Evolutionary conservation across 2,329 filamentous ascomycete genomes (phyloP).

Genomic region (Zymoseptoria brevis): DNA sequence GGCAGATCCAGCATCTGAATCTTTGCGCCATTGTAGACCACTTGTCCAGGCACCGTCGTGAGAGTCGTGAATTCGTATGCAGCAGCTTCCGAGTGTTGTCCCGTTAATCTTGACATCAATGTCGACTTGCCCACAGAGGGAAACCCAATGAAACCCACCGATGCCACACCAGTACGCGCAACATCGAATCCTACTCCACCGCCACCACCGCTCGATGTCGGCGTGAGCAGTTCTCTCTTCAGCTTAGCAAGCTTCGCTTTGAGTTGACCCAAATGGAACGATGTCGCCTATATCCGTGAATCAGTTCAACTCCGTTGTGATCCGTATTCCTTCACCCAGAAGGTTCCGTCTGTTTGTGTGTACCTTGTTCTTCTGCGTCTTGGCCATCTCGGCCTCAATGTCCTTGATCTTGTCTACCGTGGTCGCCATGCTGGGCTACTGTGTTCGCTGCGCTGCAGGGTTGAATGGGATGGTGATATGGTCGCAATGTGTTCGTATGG

Average conservation of each 20-base stretch:
- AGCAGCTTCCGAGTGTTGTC: slow-evolving; percentile 92
- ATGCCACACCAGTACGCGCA: slow-evolving; percentile 92
- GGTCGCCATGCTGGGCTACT: slow-evolving; percentile 62
- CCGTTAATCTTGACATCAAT: slow-evolving; percentile 87
- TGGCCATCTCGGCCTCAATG: slow-evolving; percentile 95
- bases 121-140: slow-evolving; percentile 98
- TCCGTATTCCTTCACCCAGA: not conserved
- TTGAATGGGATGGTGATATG: not conserved
- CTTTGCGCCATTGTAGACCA: slow-evolving; percentile 92
- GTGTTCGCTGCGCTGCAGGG: not conserved
- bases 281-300: slow-evolving; percentile 22
- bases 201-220: slow-evolving; percentile 68
- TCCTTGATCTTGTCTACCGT: slow-evolving; percentile 99
- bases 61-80: slow-evolving; percentile 98
- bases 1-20: slow-evolving; percentile 97
- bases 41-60: slow-evolving; percentile 93
- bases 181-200: slow-evolving; percentile 86
- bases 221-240: slow-evolving; percentile 89
- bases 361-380: slow-evolving; percentile 95
- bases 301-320: not conserved
- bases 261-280: slow-evolving; percentile 56
- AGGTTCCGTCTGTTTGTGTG: slow-evolving; percentile 30
- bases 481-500: not conserved
- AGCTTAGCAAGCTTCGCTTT: slow-evolving; percentile 98
- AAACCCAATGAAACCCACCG: slow-evolving; percentile 95